These are phyloP conservation scores for Brassica cretica DNA, from an alignment of 345 rosid species.

Conservation along the genomic window DNA sequence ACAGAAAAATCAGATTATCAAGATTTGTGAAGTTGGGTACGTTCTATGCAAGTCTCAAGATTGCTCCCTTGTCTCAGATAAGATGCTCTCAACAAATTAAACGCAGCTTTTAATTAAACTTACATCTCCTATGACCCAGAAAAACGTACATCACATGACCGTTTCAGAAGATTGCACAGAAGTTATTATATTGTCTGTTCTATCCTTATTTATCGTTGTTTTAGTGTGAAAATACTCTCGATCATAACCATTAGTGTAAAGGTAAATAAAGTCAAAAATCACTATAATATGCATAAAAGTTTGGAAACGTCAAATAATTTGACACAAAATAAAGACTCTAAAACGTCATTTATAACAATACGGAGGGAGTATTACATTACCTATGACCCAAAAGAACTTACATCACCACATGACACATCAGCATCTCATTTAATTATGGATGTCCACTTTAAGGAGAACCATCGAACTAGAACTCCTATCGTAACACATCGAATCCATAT, in stretches of 20 bases:
- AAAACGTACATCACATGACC: conserved; percentile 18
- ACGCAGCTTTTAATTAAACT: neutral
- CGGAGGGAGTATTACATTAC: neutral
- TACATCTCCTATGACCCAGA: neutral
- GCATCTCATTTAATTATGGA: conserved; percentile 20
- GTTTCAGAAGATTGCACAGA: no score
- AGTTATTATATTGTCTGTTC: no score
- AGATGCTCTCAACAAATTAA: conserved; percentile 11
- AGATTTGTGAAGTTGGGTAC: conserved; percentile 18
- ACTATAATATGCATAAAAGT: no score
- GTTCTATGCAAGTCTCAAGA: conserved; percentile 17
- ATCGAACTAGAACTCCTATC: conserved; percentile 23
- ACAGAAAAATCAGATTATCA: neutral
- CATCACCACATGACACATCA: conserved; percentile 34
- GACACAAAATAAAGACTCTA: no score
- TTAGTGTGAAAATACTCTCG: no score
- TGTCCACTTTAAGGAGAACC: conserved; percentile 22
- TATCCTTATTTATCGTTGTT: no score
- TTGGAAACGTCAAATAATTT: no score
- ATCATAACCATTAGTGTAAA: no score
- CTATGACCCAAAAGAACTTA: conserved; percentile 9
- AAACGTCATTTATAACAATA: no score
- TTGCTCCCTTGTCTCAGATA: conserved; percentile 26
- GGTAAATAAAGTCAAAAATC: no score
- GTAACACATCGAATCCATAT: conserved; percentile 1